These are phyloP conservation scores for Nephelium lappaceum DNA, from an alignment of 345 rosid species.

Conservation along the genomic window DNA sequence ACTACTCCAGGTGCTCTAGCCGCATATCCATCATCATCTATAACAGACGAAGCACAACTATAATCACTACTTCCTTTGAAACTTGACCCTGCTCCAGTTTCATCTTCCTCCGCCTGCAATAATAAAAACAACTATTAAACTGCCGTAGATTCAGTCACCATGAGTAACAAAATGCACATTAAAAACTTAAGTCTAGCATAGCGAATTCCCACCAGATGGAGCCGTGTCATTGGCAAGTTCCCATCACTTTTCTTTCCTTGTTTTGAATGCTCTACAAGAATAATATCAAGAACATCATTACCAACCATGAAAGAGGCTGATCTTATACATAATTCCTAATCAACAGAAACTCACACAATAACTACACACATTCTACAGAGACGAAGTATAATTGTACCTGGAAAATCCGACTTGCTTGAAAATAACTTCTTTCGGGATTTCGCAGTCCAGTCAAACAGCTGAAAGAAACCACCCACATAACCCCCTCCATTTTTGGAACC, in stretches of 20 bases:
- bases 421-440: slow-evolving; percentile 94
- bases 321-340: neutral
- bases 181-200: neutral
- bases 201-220: slow-evolving; percentile 45
- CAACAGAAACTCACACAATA: neutral
- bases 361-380: neutral
- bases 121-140: slow-evolving; percentile 5
- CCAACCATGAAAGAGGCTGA: slow-evolving; percentile 11
- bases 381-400: slow-evolving; percentile 40
- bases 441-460: slow-evolving; percentile 94
- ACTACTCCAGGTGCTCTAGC: slow-evolving; percentile 85
- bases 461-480: slow-evolving; percentile 79
- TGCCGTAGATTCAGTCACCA: slow-evolving; percentile 7
- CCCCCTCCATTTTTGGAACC: slow-evolving; percentile 62
- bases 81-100: slow-evolving; percentile 47
- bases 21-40: slow-evolving; percentile 85
- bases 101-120: slow-evolving; percentile 74
- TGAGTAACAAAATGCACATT: slow-evolving; percentile 5
- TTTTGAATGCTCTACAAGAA: slow-evolving; percentile 48
- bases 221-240: slow-evolving; percentile 59
- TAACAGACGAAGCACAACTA: slow-evolving; percentile 92
- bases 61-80: slow-evolving; percentile 62
- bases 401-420: slow-evolving; percentile 70
- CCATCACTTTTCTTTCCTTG: slow-evolving; percentile 71
- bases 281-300: slow-evolving; percentile 9